These are phyloP conservation scores for Akanthomyces uredinophilus DNA, from an alignment of 2,329 filamentous ascomycete species.

Conservation along the genomic window DNA sequence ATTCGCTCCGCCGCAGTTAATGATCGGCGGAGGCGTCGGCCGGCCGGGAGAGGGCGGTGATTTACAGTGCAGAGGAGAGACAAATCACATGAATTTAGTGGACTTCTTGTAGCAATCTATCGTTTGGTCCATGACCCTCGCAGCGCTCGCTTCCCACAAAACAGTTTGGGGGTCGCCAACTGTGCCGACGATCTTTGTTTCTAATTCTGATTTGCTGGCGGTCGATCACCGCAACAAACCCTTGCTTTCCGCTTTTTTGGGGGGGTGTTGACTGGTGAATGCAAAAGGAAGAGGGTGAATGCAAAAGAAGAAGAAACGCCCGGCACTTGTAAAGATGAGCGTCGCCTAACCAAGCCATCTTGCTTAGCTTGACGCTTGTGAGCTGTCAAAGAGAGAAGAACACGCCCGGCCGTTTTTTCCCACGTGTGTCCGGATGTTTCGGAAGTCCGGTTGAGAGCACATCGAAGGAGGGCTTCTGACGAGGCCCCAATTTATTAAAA, in stretches of 20 bases:
- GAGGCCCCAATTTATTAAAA: neutral
- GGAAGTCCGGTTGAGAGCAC: neutral
- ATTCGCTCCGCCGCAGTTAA: neutral
- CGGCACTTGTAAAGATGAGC: too few relatives aligned
- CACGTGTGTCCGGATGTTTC: neutral
- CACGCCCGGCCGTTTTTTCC: neutral
- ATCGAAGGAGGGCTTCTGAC: neutral
- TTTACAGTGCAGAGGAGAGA: neutral
- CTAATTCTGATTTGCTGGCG: slow-evolving; percentile 10
- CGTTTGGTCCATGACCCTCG: too few relatives aligned
- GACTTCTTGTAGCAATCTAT: neutral
- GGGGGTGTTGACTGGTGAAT: too few relatives aligned
- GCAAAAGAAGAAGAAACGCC: too few relatives aligned
- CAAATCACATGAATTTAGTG: neutral
- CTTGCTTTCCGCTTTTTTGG: neutral
- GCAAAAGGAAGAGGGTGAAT: too few relatives aligned
- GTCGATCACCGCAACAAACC: neutral
- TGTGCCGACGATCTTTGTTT: slow-evolving; percentile 6
- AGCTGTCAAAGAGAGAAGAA: neutral
- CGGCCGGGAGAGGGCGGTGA: neutral
- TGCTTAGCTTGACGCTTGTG: too few relatives aligned
- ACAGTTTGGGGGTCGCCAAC: too few relatives aligned
- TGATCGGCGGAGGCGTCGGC: slow-evolving; percentile 1
- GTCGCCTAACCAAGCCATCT: too few relatives aligned
- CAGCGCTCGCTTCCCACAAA: too few relatives aligned